Evolutionary conservation across 805 yeast genomes (phyloP).

Genomic region (Suhomyces canberraensis): DNA sequence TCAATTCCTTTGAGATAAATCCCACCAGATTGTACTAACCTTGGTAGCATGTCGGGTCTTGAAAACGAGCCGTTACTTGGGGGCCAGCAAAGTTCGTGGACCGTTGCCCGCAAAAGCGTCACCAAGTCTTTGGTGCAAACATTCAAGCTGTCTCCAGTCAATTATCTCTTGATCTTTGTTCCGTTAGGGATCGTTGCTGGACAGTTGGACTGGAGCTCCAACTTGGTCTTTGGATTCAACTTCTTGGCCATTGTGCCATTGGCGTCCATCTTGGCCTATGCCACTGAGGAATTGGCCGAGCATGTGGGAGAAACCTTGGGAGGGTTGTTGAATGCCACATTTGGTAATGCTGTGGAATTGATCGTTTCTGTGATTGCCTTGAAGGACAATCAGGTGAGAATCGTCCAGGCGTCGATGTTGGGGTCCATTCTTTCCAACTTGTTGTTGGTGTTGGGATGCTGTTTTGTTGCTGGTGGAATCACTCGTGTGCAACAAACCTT

Average conservation of each 20-base stretch:
- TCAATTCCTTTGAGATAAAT: no score
- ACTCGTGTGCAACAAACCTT: slow-evolving; percentile 82
- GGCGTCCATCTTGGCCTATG: slow-evolving; percentile 85
- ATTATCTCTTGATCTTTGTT: slow-evolving; percentile 75
- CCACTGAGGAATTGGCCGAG: slow-evolving; percentile 88
- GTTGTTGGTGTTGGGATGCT: slow-evolving; percentile 89
- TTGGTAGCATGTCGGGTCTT: slow-evolving; percentile 1
- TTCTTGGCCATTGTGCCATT: slow-evolving; percentile 89
- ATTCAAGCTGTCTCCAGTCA: slow-evolving; percentile 64
- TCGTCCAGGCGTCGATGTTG: slow-evolving; percentile 96
- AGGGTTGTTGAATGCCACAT: slow-evolving; percentile 91
- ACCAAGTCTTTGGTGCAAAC: slow-evolving; percentile 19
- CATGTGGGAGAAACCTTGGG: slow-evolving; percentile 91
- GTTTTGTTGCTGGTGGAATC: slow-evolving; percentile 90
- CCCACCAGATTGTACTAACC: no score
- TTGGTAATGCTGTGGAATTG: slow-evolving; percentile 96
- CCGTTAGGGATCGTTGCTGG: slow-evolving; percentile 87
- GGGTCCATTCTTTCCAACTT: slow-evolving; percentile 90
- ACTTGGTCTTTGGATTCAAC: slow-evolving; percentile 64
- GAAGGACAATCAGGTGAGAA: slow-evolving; percentile 78
- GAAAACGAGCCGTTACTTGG: slow-evolving; percentile 4
- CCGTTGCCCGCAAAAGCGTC: slow-evolving; percentile 6
- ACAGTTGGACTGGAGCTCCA: slow-evolving; percentile 48
- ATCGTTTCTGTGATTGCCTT: slow-evolving; percentile 92
- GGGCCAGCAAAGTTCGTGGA: slow-evolving; percentile 1